phyloP scores from a whole-genome alignment of 352 stramenopile species.

The Pilasporangium apinafurcum region DNA sequence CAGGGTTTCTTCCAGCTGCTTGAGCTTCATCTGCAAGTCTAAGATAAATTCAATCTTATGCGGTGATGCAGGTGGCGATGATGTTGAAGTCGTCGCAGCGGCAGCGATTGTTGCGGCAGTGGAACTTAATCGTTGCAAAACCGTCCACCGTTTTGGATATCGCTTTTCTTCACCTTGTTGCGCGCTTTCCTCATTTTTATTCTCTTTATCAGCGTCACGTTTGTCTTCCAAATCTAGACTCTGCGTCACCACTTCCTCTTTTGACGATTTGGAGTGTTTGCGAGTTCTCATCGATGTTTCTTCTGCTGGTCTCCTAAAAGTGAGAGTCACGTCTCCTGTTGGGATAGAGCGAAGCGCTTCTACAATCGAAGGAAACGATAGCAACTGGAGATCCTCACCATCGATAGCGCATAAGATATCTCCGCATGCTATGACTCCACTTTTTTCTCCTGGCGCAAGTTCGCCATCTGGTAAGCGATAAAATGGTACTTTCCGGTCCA shows the following conservation, averaged over 20 bases:
- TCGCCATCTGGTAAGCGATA: conserved; percentile 53
- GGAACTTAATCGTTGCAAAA: conserved; percentile 30
- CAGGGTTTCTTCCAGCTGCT: conserved; percentile 28
- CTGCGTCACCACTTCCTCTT: too few species aligned
- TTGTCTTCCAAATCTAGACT: too few species aligned
- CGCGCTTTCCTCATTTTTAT: conserved; percentile 5
- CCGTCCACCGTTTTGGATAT: conserved; percentile 21
- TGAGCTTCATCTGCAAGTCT: conserved; percentile 21
- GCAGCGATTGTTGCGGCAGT: conserved; percentile 7
- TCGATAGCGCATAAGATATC: conserved; percentile 52
- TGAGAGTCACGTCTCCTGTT: conserved; percentile 26
- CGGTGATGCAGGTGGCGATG: not conserved
- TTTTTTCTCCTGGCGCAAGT: conserved; percentile 50
- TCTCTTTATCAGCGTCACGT: conserved; percentile 1
- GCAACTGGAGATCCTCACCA: conserved; percentile 13
- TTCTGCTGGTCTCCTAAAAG: too few species aligned
- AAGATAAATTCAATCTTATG: conserved; percentile 9
- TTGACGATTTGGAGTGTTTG: too few species aligned
- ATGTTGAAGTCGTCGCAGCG: not conserved
- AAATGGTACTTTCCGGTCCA: conserved; percentile 56
- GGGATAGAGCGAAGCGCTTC: conserved; percentile 52
- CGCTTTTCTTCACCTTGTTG: conserved; percentile 4
- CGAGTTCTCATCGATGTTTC: too few species aligned
- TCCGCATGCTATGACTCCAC: conserved; percentile 29
- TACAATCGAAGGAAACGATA: conserved; percentile 42